Evolutionary conservation across 176 grass and related monocot species (phyloP).

Genomic region (Cenchrus purpureus): DNA sequence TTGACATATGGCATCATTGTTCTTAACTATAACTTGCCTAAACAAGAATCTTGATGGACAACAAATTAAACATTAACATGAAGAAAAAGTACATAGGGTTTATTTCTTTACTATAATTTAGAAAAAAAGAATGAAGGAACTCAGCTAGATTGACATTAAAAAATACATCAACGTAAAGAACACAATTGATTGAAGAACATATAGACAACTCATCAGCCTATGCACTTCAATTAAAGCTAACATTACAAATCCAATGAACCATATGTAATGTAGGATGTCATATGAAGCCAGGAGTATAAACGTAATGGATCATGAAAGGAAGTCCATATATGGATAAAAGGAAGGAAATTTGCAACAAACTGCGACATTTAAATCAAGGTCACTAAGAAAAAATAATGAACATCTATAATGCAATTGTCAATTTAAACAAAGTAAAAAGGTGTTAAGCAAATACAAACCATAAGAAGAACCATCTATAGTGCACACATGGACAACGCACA

Average conservation of each 20-base stretch:
- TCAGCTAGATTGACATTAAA: background rate
- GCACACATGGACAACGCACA: background rate
- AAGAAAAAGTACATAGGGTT: background rate
- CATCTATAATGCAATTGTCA: background rate
- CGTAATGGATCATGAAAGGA: no score
- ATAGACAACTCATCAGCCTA: background rate
- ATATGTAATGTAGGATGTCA: no score
- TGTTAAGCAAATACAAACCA: background rate
- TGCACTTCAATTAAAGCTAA: background rate
- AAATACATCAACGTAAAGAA: background rate
- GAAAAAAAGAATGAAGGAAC: background rate
- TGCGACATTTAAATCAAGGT: background rate
- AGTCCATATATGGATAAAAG: no score
- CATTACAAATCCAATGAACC: background rate
- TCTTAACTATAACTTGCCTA: background rate
- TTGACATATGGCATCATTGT: no score
- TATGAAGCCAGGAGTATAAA: no score
- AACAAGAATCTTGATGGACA: background rate
- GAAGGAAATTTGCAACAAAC: no score
- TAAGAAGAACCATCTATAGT: slow-evolving; percentile 11
- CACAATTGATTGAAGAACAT: background rate
- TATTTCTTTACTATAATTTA: background rate
- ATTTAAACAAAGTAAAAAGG: background rate
- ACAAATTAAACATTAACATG: background rate
- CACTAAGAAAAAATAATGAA: no score